phyloP scores from a whole-genome alignment of 2,329 filamentous ascomycete genomes.

The Neonectria punicea region DNA sequence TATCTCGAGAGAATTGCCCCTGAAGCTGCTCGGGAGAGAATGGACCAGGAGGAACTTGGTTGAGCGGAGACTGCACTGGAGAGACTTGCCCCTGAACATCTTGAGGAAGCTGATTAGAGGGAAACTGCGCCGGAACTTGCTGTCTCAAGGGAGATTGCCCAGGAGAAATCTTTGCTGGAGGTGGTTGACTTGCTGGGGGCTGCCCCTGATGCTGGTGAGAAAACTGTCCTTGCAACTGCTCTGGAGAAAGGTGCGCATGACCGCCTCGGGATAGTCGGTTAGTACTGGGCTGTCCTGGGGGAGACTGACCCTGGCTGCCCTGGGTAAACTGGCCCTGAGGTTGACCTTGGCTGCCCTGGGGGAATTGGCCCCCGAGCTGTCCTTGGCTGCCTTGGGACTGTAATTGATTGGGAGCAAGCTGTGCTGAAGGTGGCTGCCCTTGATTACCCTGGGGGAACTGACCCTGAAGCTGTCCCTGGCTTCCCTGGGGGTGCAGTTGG shows the following conservation, averaged over 20 bases:
- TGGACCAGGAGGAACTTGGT: not conserved
- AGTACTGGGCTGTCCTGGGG: not conserved
- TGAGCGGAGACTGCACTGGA: not conserved
- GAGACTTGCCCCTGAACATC: slow-evolving; percentile 2
- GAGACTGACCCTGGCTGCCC: not conserved
- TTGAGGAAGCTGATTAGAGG: not conserved
- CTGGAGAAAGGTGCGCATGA: not conserved
- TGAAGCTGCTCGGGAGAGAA: slow-evolving; percentile 2
- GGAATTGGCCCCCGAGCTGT: not conserved
- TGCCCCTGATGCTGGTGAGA: not conserved
- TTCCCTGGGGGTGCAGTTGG: not conserved
- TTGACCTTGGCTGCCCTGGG: not conserved
- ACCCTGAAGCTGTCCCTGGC: not conserved
- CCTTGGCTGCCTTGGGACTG: not conserved
- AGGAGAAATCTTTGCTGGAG: not conserved
- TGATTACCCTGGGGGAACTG: not conserved
- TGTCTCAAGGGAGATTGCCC: not conserved
- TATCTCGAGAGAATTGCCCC: no score
- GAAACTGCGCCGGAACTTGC: not conserved
- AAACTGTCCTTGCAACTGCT: not conserved
- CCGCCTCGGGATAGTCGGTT: not conserved
- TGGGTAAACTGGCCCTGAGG: not conserved
- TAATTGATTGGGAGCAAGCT: not conserved
- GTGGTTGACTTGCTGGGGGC: not conserved
- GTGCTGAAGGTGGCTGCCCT: not conserved